Evolutionary conservation across 108 stramenopile species (phyloP).

Genomic region (Fragilariopsis cylindrus): DNA sequence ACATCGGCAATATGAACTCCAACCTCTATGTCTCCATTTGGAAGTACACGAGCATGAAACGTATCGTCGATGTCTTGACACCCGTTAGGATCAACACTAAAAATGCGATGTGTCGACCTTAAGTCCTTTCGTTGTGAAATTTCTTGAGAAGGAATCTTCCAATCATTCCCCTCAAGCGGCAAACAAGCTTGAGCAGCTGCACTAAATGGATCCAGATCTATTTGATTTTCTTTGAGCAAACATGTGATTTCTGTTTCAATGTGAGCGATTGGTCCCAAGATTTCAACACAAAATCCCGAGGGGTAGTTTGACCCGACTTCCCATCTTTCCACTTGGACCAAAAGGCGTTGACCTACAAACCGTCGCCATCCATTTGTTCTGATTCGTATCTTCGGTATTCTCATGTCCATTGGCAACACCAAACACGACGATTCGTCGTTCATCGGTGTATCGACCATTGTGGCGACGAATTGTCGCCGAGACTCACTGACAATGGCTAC

Average conservation of each 20-base stretch:
- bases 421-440: constrained; percentile 38
- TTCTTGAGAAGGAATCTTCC: constrained; percentile 48
- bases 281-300: constrained; percentile 36
- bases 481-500: constrained; percentile 40
- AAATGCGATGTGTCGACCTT: constrained; percentile 41
- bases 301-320: constrained; percentile 56
- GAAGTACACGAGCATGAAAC: constrained; percentile 54
- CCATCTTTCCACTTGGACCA: constrained; percentile 54
- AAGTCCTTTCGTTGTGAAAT: constrained; percentile 48
- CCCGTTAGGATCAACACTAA: constrained; percentile 78
- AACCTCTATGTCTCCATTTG: constrained; percentile 77
- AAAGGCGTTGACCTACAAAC: constrained; percentile 35
- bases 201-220: constrained; percentile 61
- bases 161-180: constrained; percentile 45
- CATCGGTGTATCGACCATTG: constrained; percentile 47
- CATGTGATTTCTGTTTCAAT: constrained; percentile 66
- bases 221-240: constrained; percentile 59
- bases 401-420: constrained; percentile 56
- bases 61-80: constrained; percentile 79
- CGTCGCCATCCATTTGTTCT: constrained; percentile 39
- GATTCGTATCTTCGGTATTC: constrained; percentile 62
- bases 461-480: constrained; percentile 48
- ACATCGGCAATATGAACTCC: constrained; percentile 96
- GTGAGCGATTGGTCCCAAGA: constrained; percentile 51
- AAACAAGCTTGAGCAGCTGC: constrained; percentile 64